A percentile compares a stretch with the other conserved stretches of the same genome.
phyloP scores from a whole-genome alignment of 805 yeast species.

The Citeromyces matritensis region DNA sequence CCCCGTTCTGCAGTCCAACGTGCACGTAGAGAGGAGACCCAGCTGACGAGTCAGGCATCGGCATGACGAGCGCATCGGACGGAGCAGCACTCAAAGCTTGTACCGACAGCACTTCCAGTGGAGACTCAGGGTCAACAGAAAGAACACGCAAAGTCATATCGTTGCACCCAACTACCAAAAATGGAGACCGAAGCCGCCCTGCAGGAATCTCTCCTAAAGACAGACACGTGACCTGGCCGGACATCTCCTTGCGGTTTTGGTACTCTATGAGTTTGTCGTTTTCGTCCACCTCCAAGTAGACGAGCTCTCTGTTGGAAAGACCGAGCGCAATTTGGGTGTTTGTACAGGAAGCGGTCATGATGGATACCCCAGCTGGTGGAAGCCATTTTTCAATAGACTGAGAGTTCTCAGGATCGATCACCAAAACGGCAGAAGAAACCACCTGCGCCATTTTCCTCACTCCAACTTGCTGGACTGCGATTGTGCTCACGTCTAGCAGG shows the following conservation, averaged over 20 bases:
- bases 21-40: slow-evolving; percentile 29
- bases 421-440: slow-evolving; percentile 54
- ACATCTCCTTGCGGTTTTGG: slow-evolving; percentile 41
- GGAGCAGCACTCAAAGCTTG: slow-evolving; percentile 52
- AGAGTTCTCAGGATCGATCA: slow-evolving; percentile 22
- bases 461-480: slow-evolving; percentile 61
- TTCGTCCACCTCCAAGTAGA: slow-evolving; percentile 69
- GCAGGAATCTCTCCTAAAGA: slow-evolving; percentile 32
- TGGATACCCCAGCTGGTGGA: slow-evolving; percentile 64
- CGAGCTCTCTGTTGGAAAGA: slow-evolving; percentile 57
- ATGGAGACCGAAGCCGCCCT: slow-evolving; percentile 33
- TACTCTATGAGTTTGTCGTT: slow-evolving; percentile 59
- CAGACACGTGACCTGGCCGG: slow-evolving; percentile 31
- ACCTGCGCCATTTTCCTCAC: slow-evolving; percentile 51
- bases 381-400: slow-evolving; percentile 35
- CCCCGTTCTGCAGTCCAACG: slow-evolving; percentile 75
- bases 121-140: slow-evolving; percentile 41
- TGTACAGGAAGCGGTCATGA: slow-evolving; percentile 48
- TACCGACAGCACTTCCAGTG: slow-evolving; percentile 44
- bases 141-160: slow-evolving; percentile 59
- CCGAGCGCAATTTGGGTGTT: slow-evolving; percentile 56
- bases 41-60: slow-evolving; percentile 10
- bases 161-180: slow-evolving; percentile 54
- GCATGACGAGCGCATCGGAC: slow-evolving; percentile 16
- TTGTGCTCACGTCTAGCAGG: slow-evolving; percentile 38